Conservation (phyloP, 1,284 basidiomycete genomes). For the Hypsizygus ulmarius region DNA sequence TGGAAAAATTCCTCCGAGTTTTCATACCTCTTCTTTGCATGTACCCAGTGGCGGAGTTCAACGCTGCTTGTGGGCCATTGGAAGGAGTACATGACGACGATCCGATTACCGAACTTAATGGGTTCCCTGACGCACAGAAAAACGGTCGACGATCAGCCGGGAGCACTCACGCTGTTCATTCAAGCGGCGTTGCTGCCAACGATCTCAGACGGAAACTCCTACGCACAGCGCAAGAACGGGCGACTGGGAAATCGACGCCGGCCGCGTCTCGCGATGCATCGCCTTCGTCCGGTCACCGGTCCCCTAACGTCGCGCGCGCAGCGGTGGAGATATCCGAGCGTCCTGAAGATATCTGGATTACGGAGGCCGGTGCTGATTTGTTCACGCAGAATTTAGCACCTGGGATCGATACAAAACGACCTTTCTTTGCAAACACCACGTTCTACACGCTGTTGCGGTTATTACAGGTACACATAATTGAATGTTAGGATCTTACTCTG, state of each 20-base stretch:
- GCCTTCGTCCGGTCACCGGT: constrained; percentile 31
- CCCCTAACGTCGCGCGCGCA: constrained; percentile 25
- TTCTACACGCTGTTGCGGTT: constrained; percentile 90
- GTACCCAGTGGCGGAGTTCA: constrained; percentile 75
- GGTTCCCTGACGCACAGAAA: constrained; percentile 41
- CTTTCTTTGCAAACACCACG: constrained; percentile 91
- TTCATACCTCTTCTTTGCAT: constrained; percentile 87
- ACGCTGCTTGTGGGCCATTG: constrained; percentile 64
- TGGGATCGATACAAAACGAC: constrained; percentile 36
- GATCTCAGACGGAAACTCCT: constrained; percentile 79
- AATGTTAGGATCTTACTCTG: constrained; percentile 10
- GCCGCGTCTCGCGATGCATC: constrained; percentile 40
- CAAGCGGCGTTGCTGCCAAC: constrained; percentile 54
- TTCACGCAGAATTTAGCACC: constrained; percentile 28
- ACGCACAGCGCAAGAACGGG: constrained; percentile 63
- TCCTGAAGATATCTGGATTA: constrained; percentile 58
- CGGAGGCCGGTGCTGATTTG: constrained; percentile 41
- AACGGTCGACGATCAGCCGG: constrained; percentile 45
- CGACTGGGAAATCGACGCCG: constrained; percentile 33
- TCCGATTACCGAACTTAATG: constrained; percentile 39
- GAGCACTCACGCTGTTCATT: constrained; percentile 38
- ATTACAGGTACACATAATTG: constrained; percentile 62
- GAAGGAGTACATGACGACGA: constrained; percentile 53
- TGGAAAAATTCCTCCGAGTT: constrained; percentile 83
- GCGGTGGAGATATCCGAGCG: constrained; percentile 28